These are phyloP conservation scores for Colletotrichum musae DNA, from an alignment of 2,329 filamentous ascomycete species.

Conservation along the genomic window DNA sequence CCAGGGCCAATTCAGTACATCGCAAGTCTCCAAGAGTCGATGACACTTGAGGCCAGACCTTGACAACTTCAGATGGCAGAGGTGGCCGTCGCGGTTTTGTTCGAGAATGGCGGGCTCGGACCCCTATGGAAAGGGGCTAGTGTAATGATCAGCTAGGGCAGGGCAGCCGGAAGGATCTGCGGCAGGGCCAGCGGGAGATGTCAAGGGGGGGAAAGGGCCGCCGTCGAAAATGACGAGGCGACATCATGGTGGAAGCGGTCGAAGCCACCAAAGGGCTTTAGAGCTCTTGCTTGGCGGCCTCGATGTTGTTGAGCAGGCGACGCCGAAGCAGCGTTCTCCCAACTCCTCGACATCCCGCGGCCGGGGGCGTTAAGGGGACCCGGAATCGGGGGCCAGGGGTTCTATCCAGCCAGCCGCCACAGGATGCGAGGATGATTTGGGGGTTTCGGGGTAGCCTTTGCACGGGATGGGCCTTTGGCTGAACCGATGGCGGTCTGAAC, in stretches of 20 bases:
- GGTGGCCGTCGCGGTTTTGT: not conserved
- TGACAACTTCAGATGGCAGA: slow-evolving; percentile 23
- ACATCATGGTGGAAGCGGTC: slow-evolving; percentile 8
- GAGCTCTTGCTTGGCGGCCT: not conserved
- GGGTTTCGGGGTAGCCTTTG: slow-evolving; percentile 6
- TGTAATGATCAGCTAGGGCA: slow-evolving; percentile 10
- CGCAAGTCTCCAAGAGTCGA: not conserved
- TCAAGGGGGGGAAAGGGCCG: slow-evolving; percentile 1
- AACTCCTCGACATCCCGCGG: not conserved
- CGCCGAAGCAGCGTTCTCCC: not conserved
- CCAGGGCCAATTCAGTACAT: not conserved
- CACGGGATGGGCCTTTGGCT: slow-evolving; percentile 9
- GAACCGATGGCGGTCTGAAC: slow-evolving; percentile 29
- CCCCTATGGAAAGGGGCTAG: slow-evolving; percentile 4
- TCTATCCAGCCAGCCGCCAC: not conserved
- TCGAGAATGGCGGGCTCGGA: slow-evolving; percentile 19
- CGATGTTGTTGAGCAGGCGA: slow-evolving; percentile 11
- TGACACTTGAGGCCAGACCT: slow-evolving; percentile 14
- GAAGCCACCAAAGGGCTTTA: not conserved
- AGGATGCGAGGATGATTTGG: slow-evolving; percentile 15
- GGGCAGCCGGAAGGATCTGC: slow-evolving; percentile 28
- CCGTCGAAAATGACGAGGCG: slow-evolving; percentile 21
- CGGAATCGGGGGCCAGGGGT: slow-evolving; percentile 4
- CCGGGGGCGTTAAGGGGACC: not conserved
- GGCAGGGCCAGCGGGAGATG: slow-evolving; percentile 7